phyloP scores from a whole-genome alignment of 257 asterid species.

The Scutellaria galericulata region DNA sequence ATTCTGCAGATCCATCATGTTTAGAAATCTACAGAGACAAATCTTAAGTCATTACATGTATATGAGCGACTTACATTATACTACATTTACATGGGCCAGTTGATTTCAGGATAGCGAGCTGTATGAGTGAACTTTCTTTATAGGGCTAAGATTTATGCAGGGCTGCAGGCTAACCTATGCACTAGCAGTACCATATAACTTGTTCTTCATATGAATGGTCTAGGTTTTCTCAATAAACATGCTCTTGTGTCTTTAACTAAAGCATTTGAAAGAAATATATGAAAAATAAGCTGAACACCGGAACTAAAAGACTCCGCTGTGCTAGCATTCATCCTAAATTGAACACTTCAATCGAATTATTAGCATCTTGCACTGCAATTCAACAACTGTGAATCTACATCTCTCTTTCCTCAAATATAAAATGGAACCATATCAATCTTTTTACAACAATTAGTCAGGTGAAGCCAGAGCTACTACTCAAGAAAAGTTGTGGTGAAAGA shows the following conservation, averaged over 20 bases:
- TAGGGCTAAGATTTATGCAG: conserved; percentile 14
- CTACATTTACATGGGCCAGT: conserved; percentile 8
- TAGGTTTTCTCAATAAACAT: conserved; percentile 8
- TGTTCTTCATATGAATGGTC: conserved; percentile 16
- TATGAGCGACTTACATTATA: conserved; percentile 7
- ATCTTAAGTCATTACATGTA: not conserved
- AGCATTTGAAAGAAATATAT: conserved; percentile 18
- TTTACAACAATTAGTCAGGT: conserved; percentile 21
- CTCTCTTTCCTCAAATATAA: conserved; percentile 8
- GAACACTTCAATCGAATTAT: conserved; percentile 7
- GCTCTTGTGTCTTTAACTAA: conserved; percentile 3
- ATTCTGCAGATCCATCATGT: conserved; percentile 31
- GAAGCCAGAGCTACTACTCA: conserved; percentile 28
- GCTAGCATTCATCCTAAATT: conserved; percentile 24
- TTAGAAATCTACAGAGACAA: not conserved
- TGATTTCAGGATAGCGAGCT: conserved; percentile 19
- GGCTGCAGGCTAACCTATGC: conserved; percentile 15
- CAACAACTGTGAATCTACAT: conserved; percentile 1
- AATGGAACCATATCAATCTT: conserved; percentile 16
- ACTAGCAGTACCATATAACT: conserved; percentile 22
- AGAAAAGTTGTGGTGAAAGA: conserved; percentile 19
- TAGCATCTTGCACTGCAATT: conserved; percentile 5
- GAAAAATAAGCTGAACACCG: not conserved
- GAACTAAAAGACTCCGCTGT: conserved; percentile 3
- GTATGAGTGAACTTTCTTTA: conserved; percentile 20